Conservation (phyloP, 2,329 filamentous ascomycete species). For the Colletotrichum sublineola region DNA sequence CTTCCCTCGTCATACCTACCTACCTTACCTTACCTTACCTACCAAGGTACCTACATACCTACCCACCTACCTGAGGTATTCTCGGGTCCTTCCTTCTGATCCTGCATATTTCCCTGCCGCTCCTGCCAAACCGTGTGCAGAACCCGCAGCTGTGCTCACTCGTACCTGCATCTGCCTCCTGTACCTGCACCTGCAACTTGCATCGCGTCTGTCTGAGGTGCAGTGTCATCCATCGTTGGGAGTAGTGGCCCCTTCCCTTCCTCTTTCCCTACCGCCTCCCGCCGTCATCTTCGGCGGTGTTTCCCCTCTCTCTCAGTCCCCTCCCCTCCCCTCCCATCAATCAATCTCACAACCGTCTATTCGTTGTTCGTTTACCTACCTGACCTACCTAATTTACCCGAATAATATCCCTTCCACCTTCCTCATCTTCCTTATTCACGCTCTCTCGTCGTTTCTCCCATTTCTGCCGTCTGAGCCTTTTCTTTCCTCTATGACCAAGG, state of each 20-base stretch:
- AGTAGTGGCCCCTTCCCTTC: slow-evolving; percentile 1
- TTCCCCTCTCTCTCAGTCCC: background rate
- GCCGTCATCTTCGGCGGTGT: background rate
- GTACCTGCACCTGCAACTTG: slow-evolving; percentile 24
- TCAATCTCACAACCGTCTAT: background rate
- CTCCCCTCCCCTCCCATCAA: slow-evolving; percentile 9
- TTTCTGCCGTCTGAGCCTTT: slow-evolving; percentile 3
- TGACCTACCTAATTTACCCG: slow-evolving; percentile 23
- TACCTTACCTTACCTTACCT: background rate
- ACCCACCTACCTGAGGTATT: background rate
- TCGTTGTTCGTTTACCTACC: slow-evolving; percentile 19
- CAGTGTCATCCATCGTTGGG: slow-evolving; percentile 1
- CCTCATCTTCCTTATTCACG: slow-evolving; percentile 4
- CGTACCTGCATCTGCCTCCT: slow-evolving; percentile 4
- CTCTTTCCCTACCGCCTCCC: background rate
- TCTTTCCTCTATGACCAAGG: background rate
- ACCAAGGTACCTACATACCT: background rate
- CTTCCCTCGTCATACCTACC: background rate
- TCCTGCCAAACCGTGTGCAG: background rate
- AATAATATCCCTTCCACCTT: background rate
- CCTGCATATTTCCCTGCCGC: background rate
- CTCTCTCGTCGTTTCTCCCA: slow-evolving; percentile 2
- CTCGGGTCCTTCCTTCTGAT: background rate
- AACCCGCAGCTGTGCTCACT: slow-evolving; percentile 1
- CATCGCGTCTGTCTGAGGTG: slow-evolving; percentile 14